A percentile compares a stretch with the other conserved stretches of the same genome.
Evolutionary conservation across 768 basidiomycete genomes (phyloP).

Genomic region (Boletus edulis): DNA sequence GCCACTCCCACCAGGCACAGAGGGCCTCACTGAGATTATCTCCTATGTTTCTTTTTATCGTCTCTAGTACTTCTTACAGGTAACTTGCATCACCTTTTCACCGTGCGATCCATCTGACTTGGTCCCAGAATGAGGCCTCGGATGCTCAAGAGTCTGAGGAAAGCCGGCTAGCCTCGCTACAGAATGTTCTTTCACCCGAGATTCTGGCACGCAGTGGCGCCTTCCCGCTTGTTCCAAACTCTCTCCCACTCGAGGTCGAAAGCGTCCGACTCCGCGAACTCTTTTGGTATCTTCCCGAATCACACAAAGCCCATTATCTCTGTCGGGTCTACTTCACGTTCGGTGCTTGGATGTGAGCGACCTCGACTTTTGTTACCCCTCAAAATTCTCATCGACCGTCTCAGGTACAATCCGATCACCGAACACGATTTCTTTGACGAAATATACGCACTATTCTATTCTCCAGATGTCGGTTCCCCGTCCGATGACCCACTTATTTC

Average conservation of each 20-base stretch:
- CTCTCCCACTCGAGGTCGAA: conserved; percentile 38
- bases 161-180: conserved; percentile 46
- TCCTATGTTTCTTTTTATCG: too few species aligned
- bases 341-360: conserved; percentile 69
- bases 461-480: conserved; percentile 39
- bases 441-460: conserved; percentile 58
- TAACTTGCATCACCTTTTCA: conserved; percentile 22
- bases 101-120: conserved; percentile 9
- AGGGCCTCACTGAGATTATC: conserved; percentile 4
- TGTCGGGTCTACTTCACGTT: conserved; percentile 59
- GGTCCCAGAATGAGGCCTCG: conserved; percentile 53
- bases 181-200: conserved; percentile 56
- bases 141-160: conserved; percentile 52
- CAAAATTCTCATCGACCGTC: conserved; percentile 3
- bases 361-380: not conserved
- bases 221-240: conserved; percentile 55
- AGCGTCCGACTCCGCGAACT: conserved; percentile 53
- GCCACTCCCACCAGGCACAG: not conserved
- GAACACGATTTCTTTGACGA: conserved; percentile 59
- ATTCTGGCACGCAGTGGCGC: conserved; percentile 64
- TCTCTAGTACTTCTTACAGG: conserved; percentile 71
- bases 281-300: conserved; percentile 67
- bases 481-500: conserved; percentile 50
- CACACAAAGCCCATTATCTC: conserved; percentile 58
- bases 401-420: conserved; percentile 67